Evolutionary conservation across 2,329 filamentous ascomycete species (phyloP).

Genomic region (Ophiostoma ips): DNA sequence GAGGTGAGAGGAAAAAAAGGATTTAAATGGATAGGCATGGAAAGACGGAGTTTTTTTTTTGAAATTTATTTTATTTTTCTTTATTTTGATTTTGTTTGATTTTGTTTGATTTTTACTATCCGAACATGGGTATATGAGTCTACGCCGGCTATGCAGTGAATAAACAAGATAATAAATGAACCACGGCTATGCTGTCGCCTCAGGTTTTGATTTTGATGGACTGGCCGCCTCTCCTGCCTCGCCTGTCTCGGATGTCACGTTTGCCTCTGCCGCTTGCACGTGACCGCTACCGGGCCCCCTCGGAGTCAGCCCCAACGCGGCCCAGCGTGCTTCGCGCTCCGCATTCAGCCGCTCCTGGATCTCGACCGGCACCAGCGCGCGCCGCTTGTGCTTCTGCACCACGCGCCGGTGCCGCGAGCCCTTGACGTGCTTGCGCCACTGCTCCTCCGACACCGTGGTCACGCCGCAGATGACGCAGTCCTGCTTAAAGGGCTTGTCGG

Average conservation of each 20-base stretch:
- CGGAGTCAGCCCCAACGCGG: too few species aligned
- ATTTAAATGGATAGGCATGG: background rate
- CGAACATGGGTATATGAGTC: background rate
- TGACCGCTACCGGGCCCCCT: too few species aligned
- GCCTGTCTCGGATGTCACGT: too few species aligned
- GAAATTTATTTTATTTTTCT: constrained; percentile 7
- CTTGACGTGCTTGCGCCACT: constrained; percentile 33
- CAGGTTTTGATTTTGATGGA: too few species aligned
- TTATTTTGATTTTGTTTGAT: background rate
- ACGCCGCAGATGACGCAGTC: constrained; percentile 63
- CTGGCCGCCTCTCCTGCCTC: too few species aligned
- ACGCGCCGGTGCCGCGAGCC: constrained; percentile 26
- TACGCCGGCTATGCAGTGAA: background rate
- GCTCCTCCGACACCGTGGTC: constrained; percentile 41
- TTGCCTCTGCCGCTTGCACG: too few species aligned
- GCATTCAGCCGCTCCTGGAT: background rate
- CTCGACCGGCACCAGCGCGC: constrained; percentile 16
- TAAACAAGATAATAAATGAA: too few species aligned
- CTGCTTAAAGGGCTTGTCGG: constrained; percentile 32
- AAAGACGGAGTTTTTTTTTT: too few species aligned
- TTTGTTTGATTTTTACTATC: background rate
- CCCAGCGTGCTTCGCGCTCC: background rate
- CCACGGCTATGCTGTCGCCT: too few species aligned
- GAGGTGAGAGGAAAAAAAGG: background rate
- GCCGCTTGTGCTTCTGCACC: constrained; percentile 17